Percentiles rank a stretch among this genome's conserved stretches.
These are phyloP conservation scores for Talinum fruticosum DNA, from an alignment of 148 eudicot species.

Conservation along the genomic window DNA sequence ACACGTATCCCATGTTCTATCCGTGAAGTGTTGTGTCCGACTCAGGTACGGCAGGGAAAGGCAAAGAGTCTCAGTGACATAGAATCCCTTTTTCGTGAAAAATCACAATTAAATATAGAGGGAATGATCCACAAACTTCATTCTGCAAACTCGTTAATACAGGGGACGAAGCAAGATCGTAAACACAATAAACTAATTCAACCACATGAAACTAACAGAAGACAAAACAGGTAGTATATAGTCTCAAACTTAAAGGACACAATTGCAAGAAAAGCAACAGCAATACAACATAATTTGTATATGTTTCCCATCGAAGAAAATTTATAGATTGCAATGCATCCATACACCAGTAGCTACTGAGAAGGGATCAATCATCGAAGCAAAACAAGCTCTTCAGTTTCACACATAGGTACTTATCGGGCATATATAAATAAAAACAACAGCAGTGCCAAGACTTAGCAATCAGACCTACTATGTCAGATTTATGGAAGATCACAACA, in stretches of 20 bases:
- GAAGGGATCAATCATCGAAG: neutral
- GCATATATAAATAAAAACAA: neutral
- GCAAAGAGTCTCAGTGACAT: too few species aligned
- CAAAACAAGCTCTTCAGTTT: neutral
- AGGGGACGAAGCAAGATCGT: neutral
- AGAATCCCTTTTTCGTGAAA: too few species aligned
- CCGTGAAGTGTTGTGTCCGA: too few species aligned
- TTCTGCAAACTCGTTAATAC: neutral
- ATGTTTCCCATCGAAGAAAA: too few species aligned
- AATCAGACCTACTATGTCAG: neutral
- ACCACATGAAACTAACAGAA: neutral
- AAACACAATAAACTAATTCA: neutral
- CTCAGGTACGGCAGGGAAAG: too few species aligned
- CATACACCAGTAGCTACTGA: neutral
- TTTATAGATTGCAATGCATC: too few species aligned
- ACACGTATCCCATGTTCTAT: neutral
- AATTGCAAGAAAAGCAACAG: neutral
- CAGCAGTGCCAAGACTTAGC: neutral
- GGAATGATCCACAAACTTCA: neutral
- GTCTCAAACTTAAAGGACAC: neutral
- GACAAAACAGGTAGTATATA: neutral
- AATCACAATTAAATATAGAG: neutral
- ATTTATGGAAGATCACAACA: neutral
- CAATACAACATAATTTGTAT: neutral
- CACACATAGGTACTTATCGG: neutral